These are phyloP conservation scores for Candida odintsovae DNA, from an alignment of 805 yeast genomes.

Conservation along the genomic window DNA sequence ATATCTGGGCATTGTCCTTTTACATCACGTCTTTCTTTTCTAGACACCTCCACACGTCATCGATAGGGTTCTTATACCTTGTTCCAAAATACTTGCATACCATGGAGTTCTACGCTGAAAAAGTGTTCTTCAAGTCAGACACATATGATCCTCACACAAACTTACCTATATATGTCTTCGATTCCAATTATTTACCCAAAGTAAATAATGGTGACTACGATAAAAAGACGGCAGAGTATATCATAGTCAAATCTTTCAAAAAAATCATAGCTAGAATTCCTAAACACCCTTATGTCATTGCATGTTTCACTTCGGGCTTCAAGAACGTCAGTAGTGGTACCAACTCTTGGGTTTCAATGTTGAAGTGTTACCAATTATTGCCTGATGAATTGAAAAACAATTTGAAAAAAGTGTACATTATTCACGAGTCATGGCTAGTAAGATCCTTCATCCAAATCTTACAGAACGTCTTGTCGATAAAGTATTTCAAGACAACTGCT, in stretches of 20 bases:
- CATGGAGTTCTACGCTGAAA: conserved; percentile 26
- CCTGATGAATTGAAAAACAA: conserved; percentile 49
- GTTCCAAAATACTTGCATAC: neutral
- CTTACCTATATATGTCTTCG: conserved; percentile 75
- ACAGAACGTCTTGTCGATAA: conserved; percentile 52
- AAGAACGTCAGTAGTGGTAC: conserved; percentile 35
- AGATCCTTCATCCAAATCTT: conserved; percentile 71
- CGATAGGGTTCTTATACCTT: neutral
- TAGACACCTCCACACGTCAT: neutral
- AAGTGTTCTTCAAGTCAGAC: conserved; percentile 52
- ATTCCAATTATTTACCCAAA: conserved; percentile 73
- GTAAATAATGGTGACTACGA: conserved; percentile 36
- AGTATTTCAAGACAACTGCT: conserved; percentile 30
- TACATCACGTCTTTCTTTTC: neutral
- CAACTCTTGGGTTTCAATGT: conserved; percentile 64
- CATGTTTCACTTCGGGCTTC: conserved; percentile 82
- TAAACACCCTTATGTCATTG: conserved; percentile 52
- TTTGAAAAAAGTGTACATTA: conserved; percentile 62
- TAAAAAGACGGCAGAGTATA: conserved; percentile 30
- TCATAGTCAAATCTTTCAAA: conserved; percentile 49
- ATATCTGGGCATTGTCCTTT: neutral
- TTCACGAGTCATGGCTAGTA: conserved; percentile 89
- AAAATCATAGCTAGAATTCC: conserved; percentile 57
- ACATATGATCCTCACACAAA: conserved; percentile 61
- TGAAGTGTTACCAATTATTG: conserved; percentile 50